A percentile compares a stretch with the other conserved stretches of the same genome.
phyloP scores from a whole-genome alignment of 805 yeast genomes.

The Wickerhamomyces chambardii region DNA sequence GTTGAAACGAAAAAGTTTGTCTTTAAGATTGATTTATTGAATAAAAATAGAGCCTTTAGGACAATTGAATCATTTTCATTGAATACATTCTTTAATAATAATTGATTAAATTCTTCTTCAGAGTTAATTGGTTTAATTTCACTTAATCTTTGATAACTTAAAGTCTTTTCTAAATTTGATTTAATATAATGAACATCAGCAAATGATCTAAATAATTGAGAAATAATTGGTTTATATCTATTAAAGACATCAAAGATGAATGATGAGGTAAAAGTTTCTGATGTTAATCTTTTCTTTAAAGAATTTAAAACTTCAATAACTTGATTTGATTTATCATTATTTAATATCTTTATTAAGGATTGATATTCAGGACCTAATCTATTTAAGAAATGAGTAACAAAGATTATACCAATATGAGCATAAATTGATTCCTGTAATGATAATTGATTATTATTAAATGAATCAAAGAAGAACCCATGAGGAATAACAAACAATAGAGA shows the following conservation, averaged over 20 bases:
- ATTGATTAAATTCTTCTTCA: conserved; percentile 65
- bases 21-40: conserved; percentile 82
- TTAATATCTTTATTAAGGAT: conserved; percentile 56
- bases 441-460: conserved; percentile 66
- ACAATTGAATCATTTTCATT: conserved; percentile 75
- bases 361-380: conserved; percentile 87
- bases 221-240: conserved; percentile 60
- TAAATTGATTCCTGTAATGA: conserved; percentile 93
- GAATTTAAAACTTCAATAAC: conserved; percentile 70
- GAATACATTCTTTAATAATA: conserved; percentile 60
- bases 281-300: conserved; percentile 81
- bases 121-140: conserved; percentile 65
- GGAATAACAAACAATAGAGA: conserved; percentile 90
- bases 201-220: conserved; percentile 82
- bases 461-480: conserved; percentile 66
- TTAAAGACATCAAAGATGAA: conserved; percentile 73
- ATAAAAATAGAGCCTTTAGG: conserved; percentile 70
- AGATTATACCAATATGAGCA: conserved; percentile 88
- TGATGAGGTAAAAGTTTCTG: conserved; percentile 86
- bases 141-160: conserved; percentile 82
- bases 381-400: conserved; percentile 91
- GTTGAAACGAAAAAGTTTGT: conserved; percentile 92
- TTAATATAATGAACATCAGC: conserved; percentile 85
- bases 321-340: conserved; percentile 48
- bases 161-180: conserved; percentile 59